Conservation (phyloP, 208 protist species). For the Leishmania major region DNA sequence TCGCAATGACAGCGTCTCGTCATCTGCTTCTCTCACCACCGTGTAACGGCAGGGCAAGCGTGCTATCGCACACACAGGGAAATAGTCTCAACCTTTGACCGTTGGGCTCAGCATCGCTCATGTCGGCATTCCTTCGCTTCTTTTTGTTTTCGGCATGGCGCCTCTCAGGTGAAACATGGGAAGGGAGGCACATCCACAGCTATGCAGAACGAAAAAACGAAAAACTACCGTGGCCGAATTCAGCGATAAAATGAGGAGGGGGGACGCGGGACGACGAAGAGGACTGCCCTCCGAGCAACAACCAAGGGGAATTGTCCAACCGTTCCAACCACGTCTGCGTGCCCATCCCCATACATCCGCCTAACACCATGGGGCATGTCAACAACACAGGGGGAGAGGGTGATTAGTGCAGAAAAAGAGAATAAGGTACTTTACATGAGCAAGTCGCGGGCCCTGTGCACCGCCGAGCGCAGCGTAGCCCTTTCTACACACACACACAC, state of each 20-base stretch:
- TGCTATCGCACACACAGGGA: neutral
- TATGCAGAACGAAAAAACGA: neutral
- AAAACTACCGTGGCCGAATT: neutral
- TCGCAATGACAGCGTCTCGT: neutral
- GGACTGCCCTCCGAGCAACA: no score
- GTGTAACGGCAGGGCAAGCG: neutral
- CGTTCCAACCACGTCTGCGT: neutral
- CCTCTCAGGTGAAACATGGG: neutral
- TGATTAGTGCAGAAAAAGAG: neutral
- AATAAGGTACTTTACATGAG: neutral
- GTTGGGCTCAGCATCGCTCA: neutral
- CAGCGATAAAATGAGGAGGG: neutral
- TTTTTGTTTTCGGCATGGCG: neutral
- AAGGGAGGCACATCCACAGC: neutral
- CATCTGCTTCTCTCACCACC: neutral
- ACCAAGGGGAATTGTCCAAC: neutral
- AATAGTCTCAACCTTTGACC: neutral
- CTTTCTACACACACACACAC: neutral
- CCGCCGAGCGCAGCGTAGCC: neutral
- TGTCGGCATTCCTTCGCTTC: neutral
- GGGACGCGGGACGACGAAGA: neutral
- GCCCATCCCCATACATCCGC: no score
- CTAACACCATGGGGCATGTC: neutral
- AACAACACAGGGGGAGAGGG: neutral
- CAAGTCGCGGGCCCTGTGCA: neutral